A percentile compares a stretch with the other conserved stretches of the same genome.
phyloP scores from a whole-genome alignment of 352 stramenopile species.

The Elongisporangium prolatum region DNA sequence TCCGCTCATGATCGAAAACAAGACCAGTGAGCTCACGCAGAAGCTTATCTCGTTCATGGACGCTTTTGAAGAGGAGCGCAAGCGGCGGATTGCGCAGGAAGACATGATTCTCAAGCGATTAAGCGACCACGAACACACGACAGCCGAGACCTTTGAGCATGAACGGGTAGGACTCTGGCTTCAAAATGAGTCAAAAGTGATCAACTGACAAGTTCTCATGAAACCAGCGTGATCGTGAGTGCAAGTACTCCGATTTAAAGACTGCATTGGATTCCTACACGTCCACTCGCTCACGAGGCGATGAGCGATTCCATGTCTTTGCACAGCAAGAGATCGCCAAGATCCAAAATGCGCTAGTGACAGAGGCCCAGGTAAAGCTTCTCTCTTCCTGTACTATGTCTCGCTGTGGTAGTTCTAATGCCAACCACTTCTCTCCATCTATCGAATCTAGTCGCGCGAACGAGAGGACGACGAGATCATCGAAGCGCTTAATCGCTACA shows the following conservation, averaged over 20 bases:
- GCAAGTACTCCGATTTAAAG: constrained; percentile 71
- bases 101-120: constrained; percentile 91
- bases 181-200: not conserved
- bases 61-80: constrained; percentile 85
- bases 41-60: constrained; percentile 88
- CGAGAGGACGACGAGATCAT: constrained; percentile 93
- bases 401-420: not conserved
- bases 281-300: constrained; percentile 60
- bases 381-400: not conserved
- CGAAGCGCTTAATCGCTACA: constrained; percentile 91
- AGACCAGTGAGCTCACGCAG: constrained; percentile 85
- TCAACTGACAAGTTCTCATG: not conserved
- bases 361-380: constrained; percentile 55
- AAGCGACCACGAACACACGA: constrained; percentile 79
- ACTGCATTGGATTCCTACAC: constrained; percentile 64
- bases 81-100: constrained; percentile 75
- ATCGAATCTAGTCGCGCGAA: constrained; percentile 59
- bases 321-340: constrained; percentile 68
- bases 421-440: not conserved
- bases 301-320: constrained; percentile 73
- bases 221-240: constrained; percentile 16
- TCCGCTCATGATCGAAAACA: constrained; percentile 84
- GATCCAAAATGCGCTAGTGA: constrained; percentile 72
- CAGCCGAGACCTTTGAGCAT: constrained; percentile 63
- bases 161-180: constrained; percentile 30